These are phyloP conservation scores for Apiospora arundinis DNA, from an alignment of 2,329 filamentous ascomycete species.

Conservation along the genomic window DNA sequence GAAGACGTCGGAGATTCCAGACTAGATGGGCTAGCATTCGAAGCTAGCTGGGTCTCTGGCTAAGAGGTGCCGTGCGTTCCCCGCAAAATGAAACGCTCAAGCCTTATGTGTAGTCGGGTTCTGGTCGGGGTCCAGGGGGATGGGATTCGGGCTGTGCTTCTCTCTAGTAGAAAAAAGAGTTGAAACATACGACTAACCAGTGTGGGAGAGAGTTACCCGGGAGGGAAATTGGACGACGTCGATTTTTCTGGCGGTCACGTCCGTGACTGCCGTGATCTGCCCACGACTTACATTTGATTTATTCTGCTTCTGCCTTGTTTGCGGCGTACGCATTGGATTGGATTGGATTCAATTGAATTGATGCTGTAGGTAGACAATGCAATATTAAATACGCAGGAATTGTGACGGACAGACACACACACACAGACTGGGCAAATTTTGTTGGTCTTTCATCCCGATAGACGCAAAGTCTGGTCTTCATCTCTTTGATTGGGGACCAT, in stretches of 20 bases:
- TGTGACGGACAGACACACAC: too few relatives aligned
- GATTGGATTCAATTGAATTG: too few relatives aligned
- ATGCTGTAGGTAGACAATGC: too few relatives aligned
- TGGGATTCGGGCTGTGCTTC: background rate
- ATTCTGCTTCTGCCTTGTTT: too few relatives aligned
- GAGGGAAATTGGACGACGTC: background rate
- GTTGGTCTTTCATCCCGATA: too few relatives aligned
- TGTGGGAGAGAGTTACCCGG: background rate
- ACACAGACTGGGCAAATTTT: too few relatives aligned
- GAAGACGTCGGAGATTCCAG: background rate
- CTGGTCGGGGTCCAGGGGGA: background rate
- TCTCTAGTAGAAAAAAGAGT: too few relatives aligned
- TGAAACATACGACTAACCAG: background rate
- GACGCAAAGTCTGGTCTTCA: background rate
- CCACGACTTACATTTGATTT: too few relatives aligned
- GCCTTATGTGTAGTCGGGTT: background rate
- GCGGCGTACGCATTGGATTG: too few relatives aligned
- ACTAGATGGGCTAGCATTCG: background rate
- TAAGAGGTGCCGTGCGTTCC: background rate
- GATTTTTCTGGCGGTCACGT: background rate
- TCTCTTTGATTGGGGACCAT: background rate
- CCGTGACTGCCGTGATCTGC: background rate
- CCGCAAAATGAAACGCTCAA: conserved; percentile 7
- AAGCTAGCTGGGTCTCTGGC: background rate
- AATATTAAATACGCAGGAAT: too few relatives aligned